These are phyloP conservation scores for Thermochaetoides thermophila DNA, from an alignment of 495 filamentous ascomycete species.

Conservation along the genomic window DNA sequence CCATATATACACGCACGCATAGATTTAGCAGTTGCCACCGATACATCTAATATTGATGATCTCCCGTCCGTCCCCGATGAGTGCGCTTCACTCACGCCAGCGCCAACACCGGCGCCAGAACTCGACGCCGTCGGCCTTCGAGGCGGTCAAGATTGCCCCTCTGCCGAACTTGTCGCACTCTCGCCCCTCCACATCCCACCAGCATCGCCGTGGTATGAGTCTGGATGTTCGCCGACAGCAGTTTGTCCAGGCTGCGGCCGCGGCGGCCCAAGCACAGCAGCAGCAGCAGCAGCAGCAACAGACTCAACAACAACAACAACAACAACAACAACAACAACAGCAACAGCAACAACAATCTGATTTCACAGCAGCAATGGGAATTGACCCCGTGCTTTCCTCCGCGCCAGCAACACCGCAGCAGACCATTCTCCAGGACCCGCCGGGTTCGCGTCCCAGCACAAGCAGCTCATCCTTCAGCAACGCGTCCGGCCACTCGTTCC, in stretches of 20 bases:
- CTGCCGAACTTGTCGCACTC: conserved; percentile 39
- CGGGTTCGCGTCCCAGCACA: conserved; percentile 50
- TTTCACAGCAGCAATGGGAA: too few species aligned
- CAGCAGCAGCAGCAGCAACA: conserved; percentile 43
- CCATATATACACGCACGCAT: too few species aligned
- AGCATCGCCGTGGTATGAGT: conserved; percentile 68
- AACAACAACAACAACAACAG: conserved; percentile 42
- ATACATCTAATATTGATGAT: too few species aligned
- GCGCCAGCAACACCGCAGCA: too few species aligned
- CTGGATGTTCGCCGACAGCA: conserved; percentile 51
- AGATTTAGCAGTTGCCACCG: too few species aligned
- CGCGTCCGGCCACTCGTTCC: conserved; percentile 8
- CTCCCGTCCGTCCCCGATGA: conserved; percentile 44
- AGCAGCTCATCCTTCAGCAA: conserved; percentile 16
- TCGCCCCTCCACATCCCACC: conserved; percentile 30
- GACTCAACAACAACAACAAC: conserved; percentile 45
- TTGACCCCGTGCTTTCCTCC: too few species aligned
- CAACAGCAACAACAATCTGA: conserved; percentile 63
- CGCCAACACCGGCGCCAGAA: conserved; percentile 75
- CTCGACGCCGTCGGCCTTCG: conserved; percentile 66
- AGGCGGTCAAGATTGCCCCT: conserved; percentile 47
- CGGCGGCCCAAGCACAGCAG: conserved; percentile 19
- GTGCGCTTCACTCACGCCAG: conserved; percentile 51
- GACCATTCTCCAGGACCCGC: too few species aligned
- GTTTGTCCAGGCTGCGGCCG: conserved; percentile 21